Conservation (phyloP, 768 basidiomycete species). For the Lactifluus pinguis region DNA sequence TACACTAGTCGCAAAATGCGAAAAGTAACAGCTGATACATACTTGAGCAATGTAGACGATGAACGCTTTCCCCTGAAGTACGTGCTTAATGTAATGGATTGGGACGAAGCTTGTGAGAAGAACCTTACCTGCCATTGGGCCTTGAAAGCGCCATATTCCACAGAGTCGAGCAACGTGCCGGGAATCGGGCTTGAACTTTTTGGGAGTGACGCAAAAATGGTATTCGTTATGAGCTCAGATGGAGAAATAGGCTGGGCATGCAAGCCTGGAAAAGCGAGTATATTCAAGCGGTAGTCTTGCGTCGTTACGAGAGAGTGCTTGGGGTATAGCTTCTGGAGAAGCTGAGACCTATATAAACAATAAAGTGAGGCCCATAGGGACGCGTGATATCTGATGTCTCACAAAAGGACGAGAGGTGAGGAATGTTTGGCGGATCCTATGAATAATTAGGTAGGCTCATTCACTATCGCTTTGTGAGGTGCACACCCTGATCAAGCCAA, state of each 20-base stretch:
- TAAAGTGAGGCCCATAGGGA: neutral
- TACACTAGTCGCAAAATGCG: neutral
- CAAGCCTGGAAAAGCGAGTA: slow-evolving; percentile 45
- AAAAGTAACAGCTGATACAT: slow-evolving; percentile 13
- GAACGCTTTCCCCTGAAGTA: slow-evolving; percentile 1
- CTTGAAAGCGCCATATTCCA: slow-evolving; percentile 47
- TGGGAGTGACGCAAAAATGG: slow-evolving; percentile 41
- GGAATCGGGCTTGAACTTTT: slow-evolving; percentile 32
- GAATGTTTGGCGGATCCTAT: slow-evolving; percentile 46
- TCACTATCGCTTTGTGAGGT: neutral
- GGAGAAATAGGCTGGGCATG: slow-evolving; percentile 37
- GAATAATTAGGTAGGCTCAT: neutral
- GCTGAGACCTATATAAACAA: slow-evolving; percentile 30
- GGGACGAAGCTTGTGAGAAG: neutral
- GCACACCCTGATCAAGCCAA: slow-evolving; percentile 45
- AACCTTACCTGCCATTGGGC: slow-evolving; percentile 49
- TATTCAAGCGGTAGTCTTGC: slow-evolving; percentile 34
- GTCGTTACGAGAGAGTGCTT: slow-evolving; percentile 52
- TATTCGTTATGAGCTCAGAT: slow-evolving; percentile 41
- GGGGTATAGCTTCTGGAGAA: slow-evolving; percentile 49
- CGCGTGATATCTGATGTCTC: neutral
- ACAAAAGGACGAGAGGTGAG: slow-evolving; percentile 31
- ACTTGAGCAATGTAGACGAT: slow-evolving; percentile 24
- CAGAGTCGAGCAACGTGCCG: slow-evolving; percentile 44
- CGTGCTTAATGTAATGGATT: neutral